Evolutionary conservation across 2,329 filamentous ascomycete genomes (phyloP).

Genomic region (Colletotrichum echinochloae): DNA sequence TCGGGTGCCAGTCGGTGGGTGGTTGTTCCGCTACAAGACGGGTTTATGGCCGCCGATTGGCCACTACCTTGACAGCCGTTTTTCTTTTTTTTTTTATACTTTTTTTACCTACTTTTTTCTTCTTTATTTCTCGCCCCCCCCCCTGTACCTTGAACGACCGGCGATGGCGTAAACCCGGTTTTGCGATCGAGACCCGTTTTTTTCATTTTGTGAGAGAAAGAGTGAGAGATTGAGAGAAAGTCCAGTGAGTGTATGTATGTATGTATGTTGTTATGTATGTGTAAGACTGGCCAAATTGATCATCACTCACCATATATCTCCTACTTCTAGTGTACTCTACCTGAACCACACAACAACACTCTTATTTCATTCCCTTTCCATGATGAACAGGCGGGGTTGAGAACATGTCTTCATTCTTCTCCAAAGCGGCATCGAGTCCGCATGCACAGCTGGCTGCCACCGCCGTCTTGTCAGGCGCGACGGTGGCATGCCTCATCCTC

Average conservation of each 20-base stretch:
- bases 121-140: not conserved
- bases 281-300: not conserved
- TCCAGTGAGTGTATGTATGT: not conserved
- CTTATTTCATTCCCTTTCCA: not conserved
- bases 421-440: constrained; percentile 58
- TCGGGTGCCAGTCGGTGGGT: constrained; percentile 12
- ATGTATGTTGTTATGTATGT: constrained; percentile 1
- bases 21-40: not conserved
- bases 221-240: constrained; percentile 3
- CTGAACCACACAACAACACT: too few relatives aligned
- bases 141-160: not conserved
- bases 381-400: constrained; percentile 36
- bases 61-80: constrained; percentile 12
- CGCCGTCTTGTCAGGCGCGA: constrained; percentile 72
- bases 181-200: constrained; percentile 13
- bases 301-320: not conserved
- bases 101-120: not conserved
- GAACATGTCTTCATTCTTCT: constrained; percentile 58
- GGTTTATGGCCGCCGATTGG: constrained; percentile 8
- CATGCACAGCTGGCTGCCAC: constrained; percentile 76
- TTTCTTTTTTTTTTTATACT: not conserved
- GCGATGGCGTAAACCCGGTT: constrained; percentile 1
- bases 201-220: not conserved
- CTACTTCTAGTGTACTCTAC: too few relatives aligned
- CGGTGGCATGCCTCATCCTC: constrained; percentile 70